Evolutionary conservation across 768 basidiomycete genomes (phyloP).

Genomic region (Rhodotorula diobovata): DNA sequence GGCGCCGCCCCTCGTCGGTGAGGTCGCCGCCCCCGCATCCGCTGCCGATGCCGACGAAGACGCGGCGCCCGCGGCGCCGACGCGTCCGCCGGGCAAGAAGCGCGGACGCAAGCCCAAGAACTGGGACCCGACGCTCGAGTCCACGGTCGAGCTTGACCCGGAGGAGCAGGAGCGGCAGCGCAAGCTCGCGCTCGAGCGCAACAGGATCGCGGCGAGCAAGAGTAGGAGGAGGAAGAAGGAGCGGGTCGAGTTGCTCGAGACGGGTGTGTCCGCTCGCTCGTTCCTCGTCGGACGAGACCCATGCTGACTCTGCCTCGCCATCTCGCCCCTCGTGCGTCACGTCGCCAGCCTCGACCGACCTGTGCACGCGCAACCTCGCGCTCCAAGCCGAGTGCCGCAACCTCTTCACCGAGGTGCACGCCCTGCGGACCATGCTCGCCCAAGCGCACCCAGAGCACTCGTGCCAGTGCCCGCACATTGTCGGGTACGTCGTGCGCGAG

Average conservation of each 20-base stretch:
- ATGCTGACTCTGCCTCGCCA: not conserved
- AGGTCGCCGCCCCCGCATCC: not conserved
- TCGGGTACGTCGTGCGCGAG: conserved; percentile 38
- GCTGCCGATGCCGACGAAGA: not conserved
- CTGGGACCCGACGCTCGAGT: conserved; percentile 26
- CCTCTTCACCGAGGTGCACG: conserved; percentile 33
- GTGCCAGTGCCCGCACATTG: conserved; percentile 32
- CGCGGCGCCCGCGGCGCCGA: not conserved
- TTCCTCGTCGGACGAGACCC: not conserved
- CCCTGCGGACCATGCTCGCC: conserved; percentile 23
- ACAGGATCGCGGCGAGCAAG: conserved; percentile 42
- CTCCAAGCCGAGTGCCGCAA: conserved; percentile 28
- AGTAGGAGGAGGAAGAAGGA: conserved; percentile 40
- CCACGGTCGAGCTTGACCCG: conserved; percentile 21
- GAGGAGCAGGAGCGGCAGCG: conserved; percentile 34
- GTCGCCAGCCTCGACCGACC: conserved; percentile 18
- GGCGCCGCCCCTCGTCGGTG: not conserved
- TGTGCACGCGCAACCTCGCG: conserved; percentile 25
- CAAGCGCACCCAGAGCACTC: conserved; percentile 18
- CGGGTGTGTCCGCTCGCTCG: not conserved
- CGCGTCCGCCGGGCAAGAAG: conserved; percentile 25
- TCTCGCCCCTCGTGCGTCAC: no score
- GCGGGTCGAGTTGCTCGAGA: conserved; percentile 34
- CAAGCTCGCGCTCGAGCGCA: conserved; percentile 38
- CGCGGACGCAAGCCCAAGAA: conserved; percentile 36